Evolutionary conservation across 31 red algal species (phyloP), one percentile per base, ranked within the genome.

Genomic region (Odonthalia washingtoniensis): DNA sequence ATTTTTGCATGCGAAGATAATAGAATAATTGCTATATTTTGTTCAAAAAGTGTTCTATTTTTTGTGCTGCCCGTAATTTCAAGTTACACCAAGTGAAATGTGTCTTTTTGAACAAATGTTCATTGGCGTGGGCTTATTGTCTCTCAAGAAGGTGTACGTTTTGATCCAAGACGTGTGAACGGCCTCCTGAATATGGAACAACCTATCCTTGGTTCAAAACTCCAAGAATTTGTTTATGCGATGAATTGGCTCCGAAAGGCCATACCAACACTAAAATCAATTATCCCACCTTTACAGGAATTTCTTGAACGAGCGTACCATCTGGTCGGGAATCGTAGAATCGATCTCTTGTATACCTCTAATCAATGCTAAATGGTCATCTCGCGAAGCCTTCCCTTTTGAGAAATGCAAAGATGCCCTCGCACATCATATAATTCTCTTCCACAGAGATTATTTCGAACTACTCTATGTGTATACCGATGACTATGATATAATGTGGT

Each of bases 381-480:
- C 14, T 61, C 14, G 16, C 52, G 52, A 61, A 24, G 16, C 16
- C 24, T 17, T 24, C 24, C 16, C 52, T 24, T 61, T 61, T 24
- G 52, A 61, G 14, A 17, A 14, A 24, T 61, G 24, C 52, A 61
- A 61, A 61, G 16, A 61, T 17, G 52, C 52, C 16, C 24, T 61
- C 16, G 52, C 52, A 61, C 14, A 61, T 24, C 52, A 61, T 14
- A 24, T 61, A 14, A 61, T 24, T 14, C 52, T 61, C 24, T 14
- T 24, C 24, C 52, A 61, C 24, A 14, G 14, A 61, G 52, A 61
- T 61, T 24, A 14, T 14, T 61, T 24, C 52, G 16, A 61, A 61
- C 14, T 61, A 61, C 14, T n/a, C 5, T 87, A 73, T 39, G 72
- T 77, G 17, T 77, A n/a, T 38, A 78, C 70, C 5, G 60, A 87